Base-by-base conservation (phyloP, 805 yeast genomes). In the Myxozyma udenii region DNA sequence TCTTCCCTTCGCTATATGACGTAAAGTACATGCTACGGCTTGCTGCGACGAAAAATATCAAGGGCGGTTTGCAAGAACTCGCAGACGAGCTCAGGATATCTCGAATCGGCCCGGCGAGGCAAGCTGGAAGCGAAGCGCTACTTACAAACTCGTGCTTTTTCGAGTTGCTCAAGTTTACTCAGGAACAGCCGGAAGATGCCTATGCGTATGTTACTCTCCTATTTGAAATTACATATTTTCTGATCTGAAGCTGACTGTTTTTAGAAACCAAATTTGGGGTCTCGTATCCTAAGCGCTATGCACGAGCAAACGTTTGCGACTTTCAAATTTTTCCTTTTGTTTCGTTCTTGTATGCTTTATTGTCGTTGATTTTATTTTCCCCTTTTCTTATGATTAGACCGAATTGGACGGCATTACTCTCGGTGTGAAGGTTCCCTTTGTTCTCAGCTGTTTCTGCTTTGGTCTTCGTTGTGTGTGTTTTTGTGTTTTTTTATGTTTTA, bases 1-100 rank as follows among this genome's bases (percentile, higher is more conserved):
- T 79, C 67, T 87, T 93, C 74, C 96, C 96, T 18, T 81, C 78
- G 51, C 78, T 85, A 46, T 88, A 79, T 68, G 98, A 91, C 65
- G 78, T 93, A 64, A 93, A 91, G 67, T 63, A 66, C 53, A 66
- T 72, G 26, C 67, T 68, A 51, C 69, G 71, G 50, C 60, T 68
- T 37, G 68, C 66, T 57, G 48, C 53, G 19, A 37, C 45, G 11
- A 57, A 61, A 33, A 46, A 37, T 32, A 25, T 60, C 25, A 63
- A 68, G 60, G 60, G 66, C 62, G 48, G 64, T 63, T 49, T 66
- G 59, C 61, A 72, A 61, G 66, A 69, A 59, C 63, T 68, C 58
- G 78, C 78, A 9, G 77, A 74, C 44, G 77, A 74, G 35, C 65
- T 74, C 50, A 66, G 70, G 35, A 63, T 72, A 40, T 41, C 70